phyloP scores from a whole-genome alignment of 139 green algal species.

The Eudorina sp. region DNA sequence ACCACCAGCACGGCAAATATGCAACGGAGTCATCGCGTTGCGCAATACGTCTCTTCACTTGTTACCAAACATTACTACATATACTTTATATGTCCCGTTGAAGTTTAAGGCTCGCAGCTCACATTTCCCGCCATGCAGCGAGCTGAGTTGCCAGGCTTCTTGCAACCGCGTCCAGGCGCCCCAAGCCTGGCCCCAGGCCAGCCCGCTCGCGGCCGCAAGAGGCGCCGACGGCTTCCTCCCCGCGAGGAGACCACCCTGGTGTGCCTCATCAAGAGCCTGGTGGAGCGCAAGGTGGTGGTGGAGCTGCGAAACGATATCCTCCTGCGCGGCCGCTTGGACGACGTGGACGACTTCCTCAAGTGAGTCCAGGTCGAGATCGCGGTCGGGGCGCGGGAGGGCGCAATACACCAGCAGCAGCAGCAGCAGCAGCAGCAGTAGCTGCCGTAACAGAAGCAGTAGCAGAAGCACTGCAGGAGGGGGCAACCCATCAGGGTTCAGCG shows the following conservation, averaged over 20 bases:
- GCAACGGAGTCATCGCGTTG: not conserved
- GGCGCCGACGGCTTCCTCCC: not conserved
- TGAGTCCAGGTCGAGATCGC: conserved; percentile 49
- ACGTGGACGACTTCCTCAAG: conserved; percentile 66
- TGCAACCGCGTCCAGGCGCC: not conserved
- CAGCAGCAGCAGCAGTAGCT: too few relatives aligned
- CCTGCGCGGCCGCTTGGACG: conserved; percentile 51
- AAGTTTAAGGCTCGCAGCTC: too few relatives aligned
- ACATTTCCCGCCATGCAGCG: not conserved
- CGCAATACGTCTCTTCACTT: too few relatives aligned
- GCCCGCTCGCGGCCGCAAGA: conserved; percentile 20
- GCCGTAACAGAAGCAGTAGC: too few relatives aligned
- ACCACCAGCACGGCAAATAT: too few relatives aligned
- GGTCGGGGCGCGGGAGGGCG: too few relatives aligned
- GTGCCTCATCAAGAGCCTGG: conserved; percentile 57
- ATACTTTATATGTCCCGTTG: too few relatives aligned
- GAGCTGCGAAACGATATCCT: conserved; percentile 64
- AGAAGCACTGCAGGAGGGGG: too few relatives aligned
- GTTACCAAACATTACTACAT: too few relatives aligned
- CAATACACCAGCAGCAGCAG: too few relatives aligned
- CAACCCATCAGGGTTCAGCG: too few relatives aligned
- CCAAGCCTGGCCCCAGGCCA: not conserved
- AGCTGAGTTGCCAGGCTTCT: not conserved
- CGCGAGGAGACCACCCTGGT: conserved; percentile 40
- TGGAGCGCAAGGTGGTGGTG: conserved; percentile 48